These are phyloP conservation scores for Fusarium sarcochroum DNA, from an alignment of 2,329 filamentous ascomycete species.

Conservation along the genomic window DNA sequence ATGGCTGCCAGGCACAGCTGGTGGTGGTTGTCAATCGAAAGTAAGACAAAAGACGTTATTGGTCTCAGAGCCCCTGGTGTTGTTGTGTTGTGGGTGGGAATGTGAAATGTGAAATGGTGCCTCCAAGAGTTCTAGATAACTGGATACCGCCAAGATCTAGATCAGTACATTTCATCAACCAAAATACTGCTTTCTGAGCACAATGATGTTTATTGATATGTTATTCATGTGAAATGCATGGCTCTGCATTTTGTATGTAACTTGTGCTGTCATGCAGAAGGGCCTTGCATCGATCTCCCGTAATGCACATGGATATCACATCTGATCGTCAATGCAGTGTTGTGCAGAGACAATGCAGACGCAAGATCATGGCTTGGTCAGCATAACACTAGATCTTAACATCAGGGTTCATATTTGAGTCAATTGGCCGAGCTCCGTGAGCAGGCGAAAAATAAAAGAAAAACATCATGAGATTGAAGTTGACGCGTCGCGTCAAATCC, in stretches of 20 bases:
- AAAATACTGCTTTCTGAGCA: slow-evolving; percentile 15
- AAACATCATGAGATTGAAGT: slow-evolving; percentile 35
- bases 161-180: slow-evolving; percentile 18
- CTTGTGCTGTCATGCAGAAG: slow-evolving; percentile 44
- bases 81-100: slow-evolving; percentile 28
- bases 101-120: slow-evolving; percentile 8
- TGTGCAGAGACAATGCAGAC: slow-evolving; percentile 44
- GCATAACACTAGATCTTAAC: slow-evolving; percentile 28
- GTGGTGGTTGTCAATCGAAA: slow-evolving; percentile 19
- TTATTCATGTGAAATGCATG: slow-evolving; percentile 9
- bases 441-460: slow-evolving; percentile 34
- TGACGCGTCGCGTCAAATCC: slow-evolving; percentile 37
- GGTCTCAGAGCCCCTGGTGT: slow-evolving; percentile 38
- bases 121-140: background rate
- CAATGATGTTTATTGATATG: background rate
- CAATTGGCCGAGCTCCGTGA: slow-evolving; percentile 20
- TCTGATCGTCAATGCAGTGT: slow-evolving; percentile 48
- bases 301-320: slow-evolving; percentile 38
- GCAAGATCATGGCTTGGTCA: slow-evolving; percentile 24
- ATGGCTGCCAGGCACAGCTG: slow-evolving; percentile 17
- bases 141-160: slow-evolving; percentile 5
- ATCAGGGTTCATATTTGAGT: slow-evolving; percentile 1
- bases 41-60: slow-evolving; percentile 40
- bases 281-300: slow-evolving; percentile 47
- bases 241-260: slow-evolving; percentile 21